phyloP scores from a whole-genome alignment of 2,329 filamentous ascomycete species.

The Ambrosiella xylebori region DNA sequence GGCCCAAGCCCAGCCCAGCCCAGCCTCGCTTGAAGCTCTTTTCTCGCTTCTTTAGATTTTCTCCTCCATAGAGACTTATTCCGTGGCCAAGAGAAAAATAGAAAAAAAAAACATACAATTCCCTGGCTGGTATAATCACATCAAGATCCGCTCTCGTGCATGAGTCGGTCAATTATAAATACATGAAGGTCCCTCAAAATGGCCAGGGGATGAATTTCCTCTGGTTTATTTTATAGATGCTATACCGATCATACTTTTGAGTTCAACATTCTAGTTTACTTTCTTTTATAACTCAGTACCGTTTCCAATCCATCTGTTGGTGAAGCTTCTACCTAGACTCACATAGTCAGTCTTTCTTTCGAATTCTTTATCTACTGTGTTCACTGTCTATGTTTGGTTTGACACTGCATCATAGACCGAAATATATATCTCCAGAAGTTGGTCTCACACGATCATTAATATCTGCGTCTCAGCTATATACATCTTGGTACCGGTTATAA shows the following conservation, averaged over 20 bases:
- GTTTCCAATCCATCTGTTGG: too few species aligned
- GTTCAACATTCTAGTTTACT: not conserved
- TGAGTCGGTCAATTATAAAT: constrained; percentile 4
- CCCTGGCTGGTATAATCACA: not conserved
- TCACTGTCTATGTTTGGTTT: too few species aligned
- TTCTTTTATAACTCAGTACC: not conserved
- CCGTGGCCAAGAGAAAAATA: not conserved
- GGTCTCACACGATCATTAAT: too few species aligned
- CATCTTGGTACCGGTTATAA: too few species aligned
- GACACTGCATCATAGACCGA: too few species aligned
- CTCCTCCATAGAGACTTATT: not conserved
- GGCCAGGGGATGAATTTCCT: not conserved
- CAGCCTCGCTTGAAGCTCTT: not conserved
- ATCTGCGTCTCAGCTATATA: too few species aligned
- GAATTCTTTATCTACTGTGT: too few species aligned
- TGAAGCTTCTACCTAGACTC: too few species aligned
- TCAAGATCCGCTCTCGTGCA: not conserved
- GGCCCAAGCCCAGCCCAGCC: not conserved
- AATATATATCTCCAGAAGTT: too few species aligned
- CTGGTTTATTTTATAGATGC: not conserved
- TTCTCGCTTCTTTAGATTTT: not conserved
- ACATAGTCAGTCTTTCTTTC: too few species aligned
- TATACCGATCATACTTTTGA: not conserved
- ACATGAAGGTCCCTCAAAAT: not conserved
- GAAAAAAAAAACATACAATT: not conserved